Base-by-base conservation (phyloP, 108 stramenopile species). In the Licmophora abbreviata region DNA sequence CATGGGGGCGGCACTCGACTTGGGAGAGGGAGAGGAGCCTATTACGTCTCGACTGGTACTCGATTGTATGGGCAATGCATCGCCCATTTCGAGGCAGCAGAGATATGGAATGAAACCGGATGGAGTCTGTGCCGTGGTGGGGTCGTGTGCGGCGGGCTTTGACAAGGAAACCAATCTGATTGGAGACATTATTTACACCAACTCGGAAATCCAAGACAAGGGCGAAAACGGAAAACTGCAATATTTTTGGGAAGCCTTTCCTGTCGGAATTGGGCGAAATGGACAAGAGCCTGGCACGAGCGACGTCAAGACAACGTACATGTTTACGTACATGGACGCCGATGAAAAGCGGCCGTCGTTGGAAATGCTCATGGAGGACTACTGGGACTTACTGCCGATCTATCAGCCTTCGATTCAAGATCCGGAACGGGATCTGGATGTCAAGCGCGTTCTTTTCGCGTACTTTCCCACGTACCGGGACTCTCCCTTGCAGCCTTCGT, bases 201-300 rank as follows among this genome's bases (percentile, higher is more conserved):
- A 94, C 52, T 68, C 66, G 2, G 77, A 81, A 38, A 91, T 89
- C 27, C 34, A 77, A 32, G 69, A 66, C 48, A 79, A 79, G 48
- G 74, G 79, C 8, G 46, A 70, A 11, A 76, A 81, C 34, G 77
- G 77, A 32, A 67, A 48, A 22, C 51, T 80, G 20, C 95, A 96
- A 46, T 94, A 96, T 56, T 96, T 96, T 64, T 96, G 95, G 95
- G 95, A 96, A 44, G 88, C 93, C 1, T 96, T 96, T 53, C 95
- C 95, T 15, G 92, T 93, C 12, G 78, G 82, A 1, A 85, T 88
- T 34, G 92, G 91, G 0, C 58, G 79, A n/a, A 64, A 85, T 56
- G 82, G 74, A 5, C 67, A 67, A 29, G 61, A 53, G 43, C 82
- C 76, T 10, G 79, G 72, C 2, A 76, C 68, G 15, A 82, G 72